These are phyloP conservation scores for Dissoconium aciculare DNA, from an alignment of 2,329 filamentous ascomycete species.

Conservation along the genomic window DNA sequence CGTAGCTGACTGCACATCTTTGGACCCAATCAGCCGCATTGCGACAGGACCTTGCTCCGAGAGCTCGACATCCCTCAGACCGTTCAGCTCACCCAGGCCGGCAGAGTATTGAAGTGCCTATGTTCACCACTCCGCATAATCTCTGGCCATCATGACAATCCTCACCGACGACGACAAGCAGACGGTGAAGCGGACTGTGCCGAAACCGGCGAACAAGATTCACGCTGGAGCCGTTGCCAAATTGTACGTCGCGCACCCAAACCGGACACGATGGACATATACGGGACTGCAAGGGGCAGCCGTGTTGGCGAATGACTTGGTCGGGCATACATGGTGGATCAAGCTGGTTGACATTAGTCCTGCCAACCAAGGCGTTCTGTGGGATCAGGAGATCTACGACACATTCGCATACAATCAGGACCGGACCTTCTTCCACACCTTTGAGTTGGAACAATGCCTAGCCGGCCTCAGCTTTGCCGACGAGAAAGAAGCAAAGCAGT, in stretches of 20 bases:
- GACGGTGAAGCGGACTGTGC: conserved; percentile 85
- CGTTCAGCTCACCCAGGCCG: too few relatives aligned
- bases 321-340: conserved; percentile 92
- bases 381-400: conserved; percentile 97
- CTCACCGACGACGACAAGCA: conserved; percentile 90
- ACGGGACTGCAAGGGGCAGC: conserved; percentile 84
- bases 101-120: too few relatives aligned
- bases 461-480: conserved; percentile 86
- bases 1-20: too few relatives aligned
- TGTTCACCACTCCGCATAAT: too few relatives aligned
- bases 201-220: conserved; percentile 93
- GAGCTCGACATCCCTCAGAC: too few relatives aligned
- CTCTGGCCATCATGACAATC: conserved; percentile 33
- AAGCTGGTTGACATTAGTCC: conserved; percentile 95
- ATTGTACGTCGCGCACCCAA: conserved; percentile 84
- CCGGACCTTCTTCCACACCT: conserved; percentile 92
- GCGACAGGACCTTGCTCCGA: too few relatives aligned
- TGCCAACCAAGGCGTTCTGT: conserved; percentile 69
- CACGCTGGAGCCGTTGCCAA: conserved; percentile 85
- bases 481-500: conserved; percentile 93
- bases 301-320: conserved; percentile 82
- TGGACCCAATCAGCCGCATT: too few relatives aligned
- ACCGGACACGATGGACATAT: conserved; percentile 77
- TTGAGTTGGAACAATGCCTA: conserved; percentile 84
- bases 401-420: conserved; percentile 92